Evolutionary conservation across 345 rosid species (phyloP), one percentile per base, ranked within the genome.

Genomic region (Lagerstroemia speciosa): DNA sequence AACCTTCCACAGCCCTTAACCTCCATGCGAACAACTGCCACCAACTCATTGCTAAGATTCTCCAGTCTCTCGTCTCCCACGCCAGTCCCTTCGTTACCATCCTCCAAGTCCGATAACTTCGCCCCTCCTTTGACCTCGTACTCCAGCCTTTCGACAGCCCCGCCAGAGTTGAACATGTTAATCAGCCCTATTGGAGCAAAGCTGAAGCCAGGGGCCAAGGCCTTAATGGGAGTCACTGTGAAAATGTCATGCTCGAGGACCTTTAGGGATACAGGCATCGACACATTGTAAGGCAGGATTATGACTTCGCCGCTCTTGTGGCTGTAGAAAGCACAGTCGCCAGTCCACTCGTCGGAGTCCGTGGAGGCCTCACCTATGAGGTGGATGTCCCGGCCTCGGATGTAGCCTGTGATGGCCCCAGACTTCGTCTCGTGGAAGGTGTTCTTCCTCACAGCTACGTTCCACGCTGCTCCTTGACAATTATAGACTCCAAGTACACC

Each of bases 381-480:
- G 78, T 94, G 89, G 26, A 91, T 91, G 38, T 94, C 97, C 50
- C 84, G 85, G 12, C 90, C 89, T 58, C 83, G 79, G 38, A 89
- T 31, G 8, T 74, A 72, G 45, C 95, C 90, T 0, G 95, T 81
- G 69, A 91, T 31, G 64, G 84, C 72, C 3, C 80, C 90, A 0
- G 74, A 72, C 57, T 68, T 75, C 15, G 91, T 86, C 72, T 81
- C 68, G 66, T 94, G 97, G 82, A 84, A 91, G 3, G 86, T 82
- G 74, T 87, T 94, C 83, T 89, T 91, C 60, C 87, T 86, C 40
- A 85, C 87, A 12, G 77, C 46, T 33, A 66, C 79, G 77, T 83
- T 91, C 96, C 94, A 94, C 33, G 99, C 99, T 27, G 99, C 99
- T 65, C 99, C 99, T 88, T 94, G 99, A 75, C 96, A 94, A 40